phyloP scores from a whole-genome alignment of 1,284 basidiomycete genomes.

The Blastosporella zonata region DNA sequence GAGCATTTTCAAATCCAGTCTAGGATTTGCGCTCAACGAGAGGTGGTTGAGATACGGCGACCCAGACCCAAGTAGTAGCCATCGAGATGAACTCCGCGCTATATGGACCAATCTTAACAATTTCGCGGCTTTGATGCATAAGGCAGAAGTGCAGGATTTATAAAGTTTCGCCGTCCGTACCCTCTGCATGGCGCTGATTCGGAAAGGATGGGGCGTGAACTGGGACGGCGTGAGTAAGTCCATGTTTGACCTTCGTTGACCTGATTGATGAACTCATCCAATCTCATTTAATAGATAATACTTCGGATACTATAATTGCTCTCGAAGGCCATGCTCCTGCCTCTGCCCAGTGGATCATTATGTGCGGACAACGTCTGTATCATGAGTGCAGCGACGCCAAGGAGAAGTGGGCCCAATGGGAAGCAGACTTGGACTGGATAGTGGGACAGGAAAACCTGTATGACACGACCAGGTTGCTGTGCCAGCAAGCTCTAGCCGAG shows the following conservation, averaged over 20 bases:
- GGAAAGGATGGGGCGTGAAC: background rate
- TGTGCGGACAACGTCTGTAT: too few species aligned
- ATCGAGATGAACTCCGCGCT: background rate
- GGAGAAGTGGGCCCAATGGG: too few species aligned
- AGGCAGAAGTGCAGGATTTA: background rate
- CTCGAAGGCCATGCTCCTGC: too few species aligned
- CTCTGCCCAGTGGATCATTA: too few species aligned
- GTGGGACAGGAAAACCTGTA: too few species aligned
- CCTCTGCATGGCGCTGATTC: background rate
- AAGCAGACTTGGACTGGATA: too few species aligned
- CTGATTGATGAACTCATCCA: too few species aligned
- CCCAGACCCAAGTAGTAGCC: background rate
- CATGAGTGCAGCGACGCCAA: too few species aligned
- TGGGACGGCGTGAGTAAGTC: background rate
- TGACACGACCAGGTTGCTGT: too few species aligned
- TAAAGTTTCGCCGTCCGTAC: background rate
- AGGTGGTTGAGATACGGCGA: conserved; percentile 1
- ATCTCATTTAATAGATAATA: background rate
- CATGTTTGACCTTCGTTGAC: too few species aligned
- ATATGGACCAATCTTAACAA: background rate
- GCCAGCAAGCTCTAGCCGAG: too few species aligned
- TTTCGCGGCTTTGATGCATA: conserved; percentile 1
- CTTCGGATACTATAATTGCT: background rate
- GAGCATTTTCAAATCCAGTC: background rate
- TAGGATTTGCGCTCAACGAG: background rate